phyloP scores from a whole-genome alignment of 2,329 filamentous ascomycete species.

The Xylariaceae sp. region DNA sequence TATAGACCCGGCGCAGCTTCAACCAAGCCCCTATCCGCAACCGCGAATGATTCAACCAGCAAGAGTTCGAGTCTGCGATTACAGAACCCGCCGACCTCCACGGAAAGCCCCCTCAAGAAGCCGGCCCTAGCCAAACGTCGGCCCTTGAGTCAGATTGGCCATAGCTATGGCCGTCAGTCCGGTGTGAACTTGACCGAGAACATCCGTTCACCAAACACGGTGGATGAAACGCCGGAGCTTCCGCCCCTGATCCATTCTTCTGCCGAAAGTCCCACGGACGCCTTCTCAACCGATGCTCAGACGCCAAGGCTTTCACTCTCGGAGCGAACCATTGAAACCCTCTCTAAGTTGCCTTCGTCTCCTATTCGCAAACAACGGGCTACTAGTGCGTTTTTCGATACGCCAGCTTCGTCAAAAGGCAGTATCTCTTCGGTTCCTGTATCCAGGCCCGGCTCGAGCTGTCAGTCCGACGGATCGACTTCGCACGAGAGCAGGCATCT shows the following conservation, averaged over 20 bases:
- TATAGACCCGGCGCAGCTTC: constrained; percentile 19
- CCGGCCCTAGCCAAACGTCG: constrained; percentile 20
- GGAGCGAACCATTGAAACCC: constrained; percentile 80
- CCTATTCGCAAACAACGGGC: constrained; percentile 61
- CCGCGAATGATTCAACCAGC: constrained; percentile 16
- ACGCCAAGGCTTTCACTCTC: constrained; percentile 56
- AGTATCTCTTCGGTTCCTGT: constrained; percentile 49
- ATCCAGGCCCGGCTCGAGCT: constrained; percentile 58
- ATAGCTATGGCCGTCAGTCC: constrained; percentile 14
- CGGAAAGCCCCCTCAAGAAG: constrained; percentile 24
- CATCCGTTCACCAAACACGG: background rate
- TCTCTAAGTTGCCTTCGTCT: constrained; percentile 72
- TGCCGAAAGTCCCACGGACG: constrained; percentile 27
- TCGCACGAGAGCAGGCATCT: constrained; percentile 45
- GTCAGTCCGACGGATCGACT: constrained; percentile 55
- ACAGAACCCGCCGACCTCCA: constrained; percentile 17
- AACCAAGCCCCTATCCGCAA: constrained; percentile 20
- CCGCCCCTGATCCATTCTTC: constrained; percentile 22
- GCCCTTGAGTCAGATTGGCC: constrained; percentile 25
- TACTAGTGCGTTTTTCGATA: constrained; percentile 65
- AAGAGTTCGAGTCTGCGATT: constrained; percentile 21
- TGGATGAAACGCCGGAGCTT: constrained; percentile 20
- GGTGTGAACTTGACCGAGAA: constrained; percentile 13
- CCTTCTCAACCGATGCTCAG: constrained; percentile 17
- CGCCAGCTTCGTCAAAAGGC: constrained; percentile 48